phyloP scores from a whole-genome alignment of 2,329 filamentous ascomycete species.

The Elsinoe batatas region DNA sequence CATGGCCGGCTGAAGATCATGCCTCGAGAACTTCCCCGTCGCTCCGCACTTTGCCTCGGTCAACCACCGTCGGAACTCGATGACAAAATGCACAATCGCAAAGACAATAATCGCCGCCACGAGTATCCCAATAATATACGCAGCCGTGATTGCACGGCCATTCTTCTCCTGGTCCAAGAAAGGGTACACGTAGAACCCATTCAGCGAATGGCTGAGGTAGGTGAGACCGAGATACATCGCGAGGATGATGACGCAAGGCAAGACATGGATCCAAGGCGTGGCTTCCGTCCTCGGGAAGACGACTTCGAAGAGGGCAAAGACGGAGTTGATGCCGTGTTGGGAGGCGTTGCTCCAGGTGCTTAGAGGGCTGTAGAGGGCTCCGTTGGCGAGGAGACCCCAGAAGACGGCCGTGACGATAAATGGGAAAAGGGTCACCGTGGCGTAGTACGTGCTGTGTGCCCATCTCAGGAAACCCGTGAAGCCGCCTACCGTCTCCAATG shows the following conservation, averaged over 20 bases:
- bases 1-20: slow-evolving; percentile 11
- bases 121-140: slow-evolving; percentile 47
- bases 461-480: slow-evolving; percentile 24
- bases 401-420: slow-evolving; percentile 39
- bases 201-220: slow-evolving; percentile 59
- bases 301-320: slow-evolving; percentile 68
- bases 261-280: slow-evolving; percentile 55
- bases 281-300: slow-evolving; percentile 55
- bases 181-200: slow-evolving; percentile 65
- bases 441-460: slow-evolving; percentile 34
- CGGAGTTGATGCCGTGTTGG: slow-evolving; percentile 63
- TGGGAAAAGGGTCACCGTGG: slow-evolving; percentile 34
- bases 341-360: slow-evolving; percentile 52
- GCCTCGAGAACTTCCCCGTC: slow-evolving; percentile 30
- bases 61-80: slow-evolving; percentile 30
- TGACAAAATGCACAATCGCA: slow-evolving; percentile 32
- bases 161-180: slow-evolving; percentile 55
- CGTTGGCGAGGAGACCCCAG: slow-evolving; percentile 31
- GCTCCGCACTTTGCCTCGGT: slow-evolving; percentile 37
- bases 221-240: slow-evolving; percentile 63
- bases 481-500: not conserved
- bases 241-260: slow-evolving; percentile 59
- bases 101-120: slow-evolving; percentile 33
- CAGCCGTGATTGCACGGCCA: slow-evolving; percentile 47
- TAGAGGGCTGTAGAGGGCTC: slow-evolving; percentile 28